Evolutionary conservation across 331 rosid genomes (phyloP), one percentile per base, ranked within the genome.

Genomic region (Phaseolus coccineus): DNA sequence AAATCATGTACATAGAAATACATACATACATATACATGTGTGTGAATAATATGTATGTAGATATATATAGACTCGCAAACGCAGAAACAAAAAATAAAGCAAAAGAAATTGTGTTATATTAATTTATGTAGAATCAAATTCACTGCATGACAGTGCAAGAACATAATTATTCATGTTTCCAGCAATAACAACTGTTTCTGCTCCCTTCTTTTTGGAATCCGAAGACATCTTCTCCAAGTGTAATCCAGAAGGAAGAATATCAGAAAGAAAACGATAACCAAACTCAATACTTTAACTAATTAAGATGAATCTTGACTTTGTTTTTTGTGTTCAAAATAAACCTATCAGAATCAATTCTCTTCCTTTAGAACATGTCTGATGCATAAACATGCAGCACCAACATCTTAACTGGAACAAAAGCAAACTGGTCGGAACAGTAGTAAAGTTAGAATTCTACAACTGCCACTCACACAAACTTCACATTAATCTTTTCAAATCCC

Each of bases 171-270:
- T 68, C 39, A 46, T 4, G 53, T 37, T 65, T 65, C 55, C 57
- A 57, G 64, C 35, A 57, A 16, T 35, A 33, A 35, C n/a, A 65
- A 56, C 76, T 44, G 64, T 59, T 67, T 46, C 53, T 81, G 42
- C 62, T 65, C 7, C 75, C 51, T 27, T 72, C 50, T 22, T 56
- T 72, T 44, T 25, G 53, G 78, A 73, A 75, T 73, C 84, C 62
- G 47, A 74, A 68, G 79, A 59, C 65, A 68, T 15, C 28, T 69
- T 27, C 31, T 16, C 62, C 62, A 76, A 64, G 85, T 81, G 82
- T 84, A 77, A 71, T 71, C 78, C 55, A 22, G 70, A 84, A 80
- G 87, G 66, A 80, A 84, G 82, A 84, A 80, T 80, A 79, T 80
- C 76, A 46, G 82, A 80, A 75, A 33, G 58, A 64, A 74, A 66